A percentile compares a stretch with the other conserved stretches of the same genome.
Conservation (phyloP, 352 stramenopile genomes). For the Elongisporangium anandrum region DNA sequence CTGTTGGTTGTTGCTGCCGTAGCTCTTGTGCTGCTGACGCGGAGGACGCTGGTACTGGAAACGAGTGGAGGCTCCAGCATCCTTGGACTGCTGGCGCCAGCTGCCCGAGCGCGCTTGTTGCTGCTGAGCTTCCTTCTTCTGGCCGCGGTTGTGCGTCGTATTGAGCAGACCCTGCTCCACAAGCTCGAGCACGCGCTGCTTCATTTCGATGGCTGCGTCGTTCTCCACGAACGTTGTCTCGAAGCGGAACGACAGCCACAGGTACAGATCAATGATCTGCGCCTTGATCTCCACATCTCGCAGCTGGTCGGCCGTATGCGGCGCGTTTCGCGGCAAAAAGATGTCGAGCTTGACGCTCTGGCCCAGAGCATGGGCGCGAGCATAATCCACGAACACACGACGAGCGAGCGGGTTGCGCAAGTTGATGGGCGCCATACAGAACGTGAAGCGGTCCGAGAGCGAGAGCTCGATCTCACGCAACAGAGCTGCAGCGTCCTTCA, state of each 20-base stretch:
- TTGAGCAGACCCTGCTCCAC: conserved; percentile 72
- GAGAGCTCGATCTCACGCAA: conserved; percentile 65
- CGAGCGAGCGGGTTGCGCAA: conserved; percentile 71
- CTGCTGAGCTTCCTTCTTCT: conserved; percentile 19
- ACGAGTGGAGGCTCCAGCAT: no score
- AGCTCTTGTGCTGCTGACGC: no score
- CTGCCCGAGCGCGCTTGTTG: background rate
- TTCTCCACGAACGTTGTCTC: conserved; percentile 80
- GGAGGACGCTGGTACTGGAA: no score
- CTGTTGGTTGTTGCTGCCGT: no score
- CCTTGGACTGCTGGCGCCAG: no score
- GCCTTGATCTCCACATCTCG: conserved; percentile 88
- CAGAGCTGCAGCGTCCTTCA: conserved; percentile 65
- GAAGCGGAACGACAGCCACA: conserved; percentile 93
- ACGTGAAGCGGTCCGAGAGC: conserved; percentile 79
- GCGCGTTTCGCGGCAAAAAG: conserved; percentile 56
- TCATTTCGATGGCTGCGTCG: conserved; percentile 58
- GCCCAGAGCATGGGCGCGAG: conserved; percentile 56
- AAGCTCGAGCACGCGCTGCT: conserved; percentile 54
- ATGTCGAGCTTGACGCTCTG: conserved; percentile 82
- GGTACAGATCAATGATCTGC: conserved; percentile 91
- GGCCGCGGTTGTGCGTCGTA: conserved; percentile 70
- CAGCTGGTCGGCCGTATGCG: conserved; percentile 84
- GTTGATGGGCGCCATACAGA: conserved; percentile 88
- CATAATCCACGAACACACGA: conserved; percentile 84